phyloP scores from a whole-genome alignment of 495 filamentous ascomycete genomes.

The Aspergillus campestris region DNA sequence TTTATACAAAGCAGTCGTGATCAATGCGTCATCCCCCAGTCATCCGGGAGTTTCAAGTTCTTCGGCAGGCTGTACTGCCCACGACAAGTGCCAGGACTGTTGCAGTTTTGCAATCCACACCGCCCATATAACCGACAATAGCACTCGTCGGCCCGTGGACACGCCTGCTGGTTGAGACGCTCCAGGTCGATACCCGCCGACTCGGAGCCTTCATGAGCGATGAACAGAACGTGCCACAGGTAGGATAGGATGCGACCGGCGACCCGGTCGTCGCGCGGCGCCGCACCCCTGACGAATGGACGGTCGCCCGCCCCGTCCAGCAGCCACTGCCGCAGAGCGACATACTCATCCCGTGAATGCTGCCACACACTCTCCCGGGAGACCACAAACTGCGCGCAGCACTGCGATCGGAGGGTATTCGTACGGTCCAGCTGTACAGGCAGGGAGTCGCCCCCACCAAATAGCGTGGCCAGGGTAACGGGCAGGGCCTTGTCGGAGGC shows the following conservation, averaged over 20 bases:
- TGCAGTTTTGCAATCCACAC: slow-evolving; percentile 24
- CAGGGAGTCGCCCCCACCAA: slow-evolving; percentile 12
- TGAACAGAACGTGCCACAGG: slow-evolving; percentile 37
- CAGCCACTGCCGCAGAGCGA: slow-evolving; percentile 37
- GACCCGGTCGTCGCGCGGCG: slow-evolving; percentile 29
- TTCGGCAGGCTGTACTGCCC: slow-evolving; percentile 31
- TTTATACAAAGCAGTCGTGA: background rate
- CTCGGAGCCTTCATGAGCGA: slow-evolving; percentile 23
- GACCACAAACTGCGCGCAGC: slow-evolving; percentile 41
- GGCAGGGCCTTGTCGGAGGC: slow-evolving; percentile 31
- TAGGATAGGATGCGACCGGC: slow-evolving; percentile 36
- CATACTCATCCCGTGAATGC: slow-evolving; percentile 30
- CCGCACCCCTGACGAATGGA: slow-evolving; percentile 9
- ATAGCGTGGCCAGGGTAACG: slow-evolving; percentile 22
- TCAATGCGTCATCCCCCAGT: slow-evolving; percentile 24
- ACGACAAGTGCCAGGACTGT: slow-evolving; percentile 19
- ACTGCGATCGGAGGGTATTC: slow-evolving; percentile 32
- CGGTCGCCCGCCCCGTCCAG: slow-evolving; percentile 20
- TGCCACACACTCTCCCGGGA: slow-evolving; percentile 24
- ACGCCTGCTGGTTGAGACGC: slow-evolving; percentile 27
- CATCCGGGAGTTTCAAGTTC: slow-evolving; percentile 28
- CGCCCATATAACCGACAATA: slow-evolving; percentile 39
- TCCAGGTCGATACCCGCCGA: slow-evolving; percentile 33
- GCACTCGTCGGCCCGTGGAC: slow-evolving; percentile 32
- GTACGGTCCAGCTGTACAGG: slow-evolving; percentile 17